These are phyloP conservation scores for Pyrus communis DNA, from an alignment of 306 rosid genomes.

Conservation along the genomic window DNA sequence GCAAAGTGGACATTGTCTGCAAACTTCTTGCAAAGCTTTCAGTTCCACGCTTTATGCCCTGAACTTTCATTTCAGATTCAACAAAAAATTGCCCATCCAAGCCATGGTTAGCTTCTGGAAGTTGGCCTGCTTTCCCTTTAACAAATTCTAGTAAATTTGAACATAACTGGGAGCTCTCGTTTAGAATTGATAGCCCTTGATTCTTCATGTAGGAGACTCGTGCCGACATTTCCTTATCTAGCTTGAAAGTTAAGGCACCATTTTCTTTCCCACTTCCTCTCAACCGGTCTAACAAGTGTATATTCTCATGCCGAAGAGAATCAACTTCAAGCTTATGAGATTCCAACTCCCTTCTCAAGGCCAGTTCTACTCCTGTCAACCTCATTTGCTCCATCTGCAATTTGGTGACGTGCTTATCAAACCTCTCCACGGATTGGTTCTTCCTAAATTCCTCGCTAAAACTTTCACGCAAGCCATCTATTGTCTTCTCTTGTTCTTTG, in stretches of 20 bases:
- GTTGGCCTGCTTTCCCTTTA: slow-evolving; percentile 45
- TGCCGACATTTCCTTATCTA: slow-evolving; percentile 67
- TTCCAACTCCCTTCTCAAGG: slow-evolving; percentile 73
- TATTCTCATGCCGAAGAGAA: slow-evolving; percentile 90
- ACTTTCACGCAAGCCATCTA: slow-evolving; percentile 56
- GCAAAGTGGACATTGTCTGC: slow-evolving; percentile 62
- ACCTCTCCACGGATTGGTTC: slow-evolving; percentile 42
- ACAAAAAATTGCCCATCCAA: slow-evolving; percentile 59
- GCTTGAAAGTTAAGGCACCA: slow-evolving; percentile 54
- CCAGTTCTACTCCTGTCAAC: slow-evolving; percentile 66
- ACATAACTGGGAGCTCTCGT: slow-evolving; percentile 58
- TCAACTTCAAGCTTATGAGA: slow-evolving; percentile 68
- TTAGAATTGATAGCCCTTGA: slow-evolving; percentile 72
- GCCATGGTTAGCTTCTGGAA: slow-evolving; percentile 32
- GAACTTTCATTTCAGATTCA: slow-evolving; percentile 72
- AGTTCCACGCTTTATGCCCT: slow-evolving; percentile 61
- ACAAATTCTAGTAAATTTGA: slow-evolving; percentile 54
- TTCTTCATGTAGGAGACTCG: slow-evolving; percentile 69
- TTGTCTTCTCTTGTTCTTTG: slow-evolving; percentile 88
- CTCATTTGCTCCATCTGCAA: slow-evolving; percentile 81
- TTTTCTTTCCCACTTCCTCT: slow-evolving; percentile 64
- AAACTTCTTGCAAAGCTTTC: slow-evolving; percentile 72
- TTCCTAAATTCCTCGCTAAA: slow-evolving; percentile 39
- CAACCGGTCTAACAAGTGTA: slow-evolving; percentile 51
- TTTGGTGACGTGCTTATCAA: slow-evolving; percentile 46